Evolutionary conservation across 1,284 basidiomycete species (phyloP), one percentile per base, ranked within the genome.

Genomic region (Singerocomus inundabilis): DNA sequence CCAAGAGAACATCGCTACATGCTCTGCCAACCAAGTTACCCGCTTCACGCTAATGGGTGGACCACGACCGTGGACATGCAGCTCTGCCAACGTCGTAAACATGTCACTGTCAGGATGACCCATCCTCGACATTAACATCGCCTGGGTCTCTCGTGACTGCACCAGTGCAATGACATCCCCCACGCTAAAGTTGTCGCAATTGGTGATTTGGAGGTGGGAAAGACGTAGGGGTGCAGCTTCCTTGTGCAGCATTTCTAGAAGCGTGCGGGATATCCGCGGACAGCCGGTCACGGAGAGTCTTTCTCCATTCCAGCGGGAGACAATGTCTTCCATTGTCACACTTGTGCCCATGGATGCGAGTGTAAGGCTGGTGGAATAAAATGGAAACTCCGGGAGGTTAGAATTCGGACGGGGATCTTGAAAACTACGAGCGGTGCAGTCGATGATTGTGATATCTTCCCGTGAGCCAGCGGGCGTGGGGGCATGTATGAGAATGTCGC

Each of bases 1-100:
- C 54, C 56, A 58, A 24, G 31, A 30, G 10, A 56, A 56, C n/a
- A 12, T 28, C 4, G n/a, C 31, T 26, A 56, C 43, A 37, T 56
- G 56, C 21, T 40, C 36, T 7, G 46, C 46, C 25, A 56, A 13
- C 56, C 55, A 52, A 15, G 2, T 41, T 10, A 41, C 57, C 34
- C 35, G 46, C 13, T 51, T 26, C 7, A 15, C 24, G 12, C 37
- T 56, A 13, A 56, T 56, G 7, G 37, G 29, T 4, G 56, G 55
- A 15, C 56, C 55, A 24, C 36, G 53, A 0, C 55, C 55, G 11
- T 29, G 26, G 15, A 56, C 42, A 5, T 24, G n/a, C 32, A 56
- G 18, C 25, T 47, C 48, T 12, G 2, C 13, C 42, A 56, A 31
- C 25, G 53, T 48, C 4, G 29, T 26, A 7, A 47, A 31, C 12